A percentile compares a stretch with the other conserved stretches of the same genome.
Evolutionary conservation across 306 rosid species (phyloP).

Genomic region (Acacia acuminata): DNA sequence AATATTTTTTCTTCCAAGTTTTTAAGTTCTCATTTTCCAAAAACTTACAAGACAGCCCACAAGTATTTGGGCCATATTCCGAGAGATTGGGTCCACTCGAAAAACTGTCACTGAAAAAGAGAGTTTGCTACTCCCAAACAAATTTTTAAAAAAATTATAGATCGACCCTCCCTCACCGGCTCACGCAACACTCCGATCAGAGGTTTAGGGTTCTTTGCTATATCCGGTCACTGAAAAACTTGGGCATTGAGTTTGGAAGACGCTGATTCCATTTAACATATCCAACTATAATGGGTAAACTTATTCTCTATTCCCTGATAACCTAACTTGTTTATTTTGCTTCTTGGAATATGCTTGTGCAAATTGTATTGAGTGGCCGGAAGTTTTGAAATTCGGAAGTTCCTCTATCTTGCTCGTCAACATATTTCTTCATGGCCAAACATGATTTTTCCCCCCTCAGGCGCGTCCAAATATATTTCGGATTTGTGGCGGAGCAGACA

Average conservation of each 20-base stretch:
- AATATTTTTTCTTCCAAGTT: too few relatives aligned
- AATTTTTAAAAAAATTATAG: neutral
- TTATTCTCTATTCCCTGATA: neutral
- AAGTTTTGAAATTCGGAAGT: neutral
- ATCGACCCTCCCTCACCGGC: neutral
- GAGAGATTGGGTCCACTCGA: neutral
- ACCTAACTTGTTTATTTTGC: neutral
- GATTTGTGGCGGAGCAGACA: constrained; percentile 41
- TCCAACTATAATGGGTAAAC: constrained; percentile 15
- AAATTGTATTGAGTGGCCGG: neutral
- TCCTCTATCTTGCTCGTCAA: neutral
- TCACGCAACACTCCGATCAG: constrained; percentile 20
- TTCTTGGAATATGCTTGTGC: neutral
- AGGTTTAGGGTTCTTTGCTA: constrained; percentile 23
- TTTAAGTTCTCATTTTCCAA: too few relatives aligned
- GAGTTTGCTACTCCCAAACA: neutral
- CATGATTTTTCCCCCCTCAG: constrained; percentile 20
- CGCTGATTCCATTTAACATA: neutral
- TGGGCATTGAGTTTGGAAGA: constrained; percentile 4
- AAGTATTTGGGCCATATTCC: neutral
- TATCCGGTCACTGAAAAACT: neutral
- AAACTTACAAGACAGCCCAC: too few relatives aligned
- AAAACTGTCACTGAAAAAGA: neutral
- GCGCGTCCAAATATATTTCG: constrained; percentile 33
- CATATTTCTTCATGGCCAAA: neutral